Base-by-base conservation (phyloP, 2,329 filamentous ascomycete genomes). In the Reticulascus tulasneorum region DNA sequence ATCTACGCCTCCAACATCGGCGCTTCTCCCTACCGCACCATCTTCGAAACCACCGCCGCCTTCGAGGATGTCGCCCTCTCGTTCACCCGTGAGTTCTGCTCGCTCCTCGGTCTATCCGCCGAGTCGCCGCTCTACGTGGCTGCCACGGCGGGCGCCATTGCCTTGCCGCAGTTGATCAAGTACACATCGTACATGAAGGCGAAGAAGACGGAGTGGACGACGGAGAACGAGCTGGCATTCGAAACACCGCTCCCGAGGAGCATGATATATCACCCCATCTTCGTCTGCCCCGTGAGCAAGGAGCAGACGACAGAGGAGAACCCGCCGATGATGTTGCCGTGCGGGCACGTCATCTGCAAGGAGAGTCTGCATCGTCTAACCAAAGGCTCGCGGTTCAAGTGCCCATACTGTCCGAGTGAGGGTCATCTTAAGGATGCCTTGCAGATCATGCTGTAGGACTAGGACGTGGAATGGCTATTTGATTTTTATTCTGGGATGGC, bases 261-360 rank as follows among this genome's bases (percentile, higher is more conserved):
- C 47, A 79, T 79, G 74, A 68, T 82, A 31, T 98, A 94, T 67
- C 93, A 98, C 60, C 86, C 86, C 37, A 96, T 98, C 55, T 98
- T 98, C 56, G 93, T 98, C 26, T 98, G 93, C 55, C 93, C 93
- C 0, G 93, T 98, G 6, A 90, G 84, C 52, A 97, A 97, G 60
- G 93, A 96, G 56, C 93, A 98, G 61, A 89, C 86, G 0, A 98
- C 91, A 0, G 89, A 94, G 53, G 66, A 74, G 17, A 98, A 98
- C 58, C 93, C 93, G 9, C 89, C 93, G 3, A 94, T 97, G 85
- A 93, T 96, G 77, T 81, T 98, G 55, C 86, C 87, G 0, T 98
- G 93, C 55, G 91, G 93, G 6, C 93, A 98, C 64, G 91, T 96
- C 34, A 82, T 98, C 41, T 90, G 89, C 13, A 77, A 82, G 46